These are phyloP conservation scores for Gastrolobium villosum DNA, from an alignment of 306 rosid genomes.

Conservation along the genomic window DNA sequence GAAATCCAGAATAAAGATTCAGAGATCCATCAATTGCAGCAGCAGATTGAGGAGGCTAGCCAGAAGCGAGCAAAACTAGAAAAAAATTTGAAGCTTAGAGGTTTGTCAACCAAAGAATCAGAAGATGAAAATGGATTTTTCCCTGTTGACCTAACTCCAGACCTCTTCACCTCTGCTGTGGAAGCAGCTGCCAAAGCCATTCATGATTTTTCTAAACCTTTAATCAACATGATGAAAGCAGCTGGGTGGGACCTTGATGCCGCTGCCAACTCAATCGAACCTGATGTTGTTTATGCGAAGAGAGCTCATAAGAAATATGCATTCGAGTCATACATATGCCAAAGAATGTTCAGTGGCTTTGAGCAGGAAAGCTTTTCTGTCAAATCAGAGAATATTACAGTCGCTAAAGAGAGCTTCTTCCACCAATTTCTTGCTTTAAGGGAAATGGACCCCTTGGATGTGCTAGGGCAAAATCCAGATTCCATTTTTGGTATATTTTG, in stretches of 20 bases:
- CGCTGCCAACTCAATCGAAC: conserved; percentile 93
- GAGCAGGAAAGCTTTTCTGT: conserved; percentile 86
- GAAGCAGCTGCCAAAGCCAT: conserved; percentile 92
- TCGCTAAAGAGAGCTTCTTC: conserved; percentile 80
- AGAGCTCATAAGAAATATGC: conserved; percentile 99
- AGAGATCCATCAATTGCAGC: conserved; percentile 88
- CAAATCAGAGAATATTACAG: conserved; percentile 62
- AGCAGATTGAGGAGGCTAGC: conserved; percentile 94
- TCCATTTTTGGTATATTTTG: conserved; percentile 92
- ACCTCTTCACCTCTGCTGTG: conserved; percentile 80
- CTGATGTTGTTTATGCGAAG: conserved; percentile 80
- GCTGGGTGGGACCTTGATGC: conserved; percentile 99
- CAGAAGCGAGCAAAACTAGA: conserved; percentile 84
- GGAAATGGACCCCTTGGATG: conserved; percentile 95
- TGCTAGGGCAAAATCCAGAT: conserved; percentile 95
- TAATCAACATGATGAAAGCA: conserved; percentile 99
- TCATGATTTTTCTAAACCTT: conserved; percentile 97
- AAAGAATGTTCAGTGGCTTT: conserved; percentile 93
- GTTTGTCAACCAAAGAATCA: conserved; percentile 87
- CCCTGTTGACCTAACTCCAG: conserved; percentile 84
- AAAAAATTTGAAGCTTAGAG: conserved; percentile 96
- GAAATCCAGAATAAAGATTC: conserved; percentile 98
- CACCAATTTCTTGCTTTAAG: conserved; percentile 83
- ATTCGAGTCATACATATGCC: conserved; percentile 96
- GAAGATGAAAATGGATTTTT: conserved; percentile 78